Evolutionary conservation across 345 rosid genomes (phyloP).

Genomic region (Eucalyptus albens): DNA sequence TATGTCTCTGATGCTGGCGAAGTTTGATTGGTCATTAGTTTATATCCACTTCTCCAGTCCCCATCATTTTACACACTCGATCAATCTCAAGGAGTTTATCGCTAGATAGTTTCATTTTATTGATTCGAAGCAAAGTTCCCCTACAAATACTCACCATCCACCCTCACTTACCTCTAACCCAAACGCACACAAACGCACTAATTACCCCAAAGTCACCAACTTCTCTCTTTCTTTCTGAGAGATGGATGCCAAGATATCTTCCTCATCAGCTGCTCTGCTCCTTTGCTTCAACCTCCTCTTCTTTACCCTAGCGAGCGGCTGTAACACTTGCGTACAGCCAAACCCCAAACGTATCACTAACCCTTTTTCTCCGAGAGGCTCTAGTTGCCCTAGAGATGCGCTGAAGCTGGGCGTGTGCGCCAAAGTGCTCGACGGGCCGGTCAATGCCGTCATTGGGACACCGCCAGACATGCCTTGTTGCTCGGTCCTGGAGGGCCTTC

Average conservation of each 20-base stretch:
- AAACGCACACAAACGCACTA: neutral
- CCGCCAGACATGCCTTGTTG: constrained; percentile 60
- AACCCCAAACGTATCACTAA: constrained; percentile 23
- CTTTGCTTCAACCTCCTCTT: constrained; percentile 16
- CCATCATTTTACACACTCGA: neutral
- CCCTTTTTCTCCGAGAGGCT: constrained; percentile 7
- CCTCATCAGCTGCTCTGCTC: constrained; percentile 8
- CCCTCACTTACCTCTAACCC: neutral
- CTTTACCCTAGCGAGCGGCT: constrained; percentile 27
- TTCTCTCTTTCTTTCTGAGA: neutral
- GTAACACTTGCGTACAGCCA: constrained; percentile 32
- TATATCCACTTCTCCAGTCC: neutral
- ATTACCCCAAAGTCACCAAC: neutral
- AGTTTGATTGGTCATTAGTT: neutral
- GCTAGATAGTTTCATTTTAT: neutral
- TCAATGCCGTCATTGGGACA: constrained; percentile 36
- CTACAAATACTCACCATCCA: neutral
- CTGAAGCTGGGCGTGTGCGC: constrained; percentile 55
- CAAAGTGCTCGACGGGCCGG: constrained; percentile 31
- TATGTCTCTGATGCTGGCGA: neutral
- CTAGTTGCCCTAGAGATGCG: constrained; percentile 51
- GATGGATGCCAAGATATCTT: constrained; percentile 23
- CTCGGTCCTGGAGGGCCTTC: constrained; percentile 42
- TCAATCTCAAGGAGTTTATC: neutral
- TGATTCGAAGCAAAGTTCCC: neutral